phyloP scores from a whole-genome alignment of 1,284 basidiomycete species.

The Kwoniella shivajii region DNA sequence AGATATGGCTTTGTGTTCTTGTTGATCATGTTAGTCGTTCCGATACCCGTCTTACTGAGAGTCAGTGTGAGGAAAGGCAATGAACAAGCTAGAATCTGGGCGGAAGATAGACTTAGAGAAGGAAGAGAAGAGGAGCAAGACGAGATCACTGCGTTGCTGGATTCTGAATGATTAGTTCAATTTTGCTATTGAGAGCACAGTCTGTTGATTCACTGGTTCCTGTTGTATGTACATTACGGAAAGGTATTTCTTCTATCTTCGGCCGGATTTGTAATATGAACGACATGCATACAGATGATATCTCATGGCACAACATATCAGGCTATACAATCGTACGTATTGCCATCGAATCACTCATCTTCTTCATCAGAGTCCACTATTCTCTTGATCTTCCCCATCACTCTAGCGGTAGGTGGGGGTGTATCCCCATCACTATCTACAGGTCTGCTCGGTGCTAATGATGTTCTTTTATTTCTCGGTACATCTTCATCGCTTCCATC shows the following conservation, averaged over 20 bases:
- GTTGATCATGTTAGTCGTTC: slow-evolving; percentile 72
- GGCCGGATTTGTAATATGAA: too few relatives aligned
- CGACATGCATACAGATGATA: too few relatives aligned
- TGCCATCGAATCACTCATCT: slow-evolving; percentile 17
- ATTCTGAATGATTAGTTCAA: background rate
- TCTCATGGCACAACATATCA: too few relatives aligned
- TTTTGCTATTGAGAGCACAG: too few relatives aligned
- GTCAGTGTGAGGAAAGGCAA: slow-evolving; percentile 71
- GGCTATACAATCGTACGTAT: too few relatives aligned
- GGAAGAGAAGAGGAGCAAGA: background rate
- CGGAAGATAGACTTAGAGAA: slow-evolving; percentile 3
- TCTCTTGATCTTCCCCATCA: slow-evolving; percentile 1
- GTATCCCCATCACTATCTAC: background rate
- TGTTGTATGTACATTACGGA: too few relatives aligned
- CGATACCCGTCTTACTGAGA: slow-evolving; percentile 70
- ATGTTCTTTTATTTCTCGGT: background rate
- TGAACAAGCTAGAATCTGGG: slow-evolving; percentile 59
- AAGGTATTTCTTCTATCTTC: too few relatives aligned
- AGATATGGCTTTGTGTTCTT: slow-evolving; percentile 87
- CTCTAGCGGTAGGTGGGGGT: background rate
- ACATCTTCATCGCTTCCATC: background rate
- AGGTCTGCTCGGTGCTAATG: background rate
- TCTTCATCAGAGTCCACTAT: slow-evolving; percentile 28
- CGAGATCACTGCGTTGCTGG: background rate
- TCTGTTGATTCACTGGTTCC: too few relatives aligned